phyloP scores from a whole-genome alignment of 108 stramenopile species.

The Cyclostephanos tholiformis region DNA sequence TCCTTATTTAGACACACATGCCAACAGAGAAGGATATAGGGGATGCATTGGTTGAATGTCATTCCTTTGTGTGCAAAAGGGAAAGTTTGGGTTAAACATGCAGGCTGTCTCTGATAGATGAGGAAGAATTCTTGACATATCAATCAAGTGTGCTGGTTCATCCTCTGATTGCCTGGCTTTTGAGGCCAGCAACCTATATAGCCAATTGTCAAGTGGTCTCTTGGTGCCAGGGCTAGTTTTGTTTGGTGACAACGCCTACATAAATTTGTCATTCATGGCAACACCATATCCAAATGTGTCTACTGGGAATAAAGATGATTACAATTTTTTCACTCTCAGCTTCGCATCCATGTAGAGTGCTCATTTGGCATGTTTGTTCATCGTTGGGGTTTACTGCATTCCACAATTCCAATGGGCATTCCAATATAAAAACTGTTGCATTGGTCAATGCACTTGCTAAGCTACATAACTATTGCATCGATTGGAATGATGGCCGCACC shows the following conservation, averaged over 20 bases:
- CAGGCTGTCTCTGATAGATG: constrained; percentile 25
- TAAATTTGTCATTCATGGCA: constrained; percentile 42
- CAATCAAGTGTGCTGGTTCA: constrained; percentile 25
- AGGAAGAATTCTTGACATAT: constrained; percentile 33
- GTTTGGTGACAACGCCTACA: constrained; percentile 45
- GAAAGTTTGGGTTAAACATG: constrained; percentile 40
- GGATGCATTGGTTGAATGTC: constrained; percentile 5
- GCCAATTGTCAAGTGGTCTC: constrained; percentile 13
- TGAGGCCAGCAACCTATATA: constrained; percentile 8
- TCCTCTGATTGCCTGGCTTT: constrained; percentile 36
- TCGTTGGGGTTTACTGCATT: constrained; percentile 33
- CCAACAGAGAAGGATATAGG: constrained; percentile 23
- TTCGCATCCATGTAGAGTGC: constrained; percentile 34
- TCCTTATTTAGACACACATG: constrained; percentile 37
- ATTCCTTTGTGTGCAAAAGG: constrained; percentile 36
- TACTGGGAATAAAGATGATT: constrained; percentile 7
- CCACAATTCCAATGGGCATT: neutral
- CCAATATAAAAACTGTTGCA: constrained; percentile 3
- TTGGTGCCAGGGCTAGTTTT: constrained; percentile 18
- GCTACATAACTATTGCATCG: constrained; percentile 35
- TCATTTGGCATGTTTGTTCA: constrained; percentile 36
- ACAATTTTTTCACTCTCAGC: constrained; percentile 28
- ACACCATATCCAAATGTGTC: constrained; percentile 24
- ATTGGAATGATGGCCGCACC: neutral
- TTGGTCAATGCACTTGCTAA: constrained; percentile 9